Percentiles rank a stretch among this genome's conserved stretches.
Evolutionary conservation across 148 eudicot genomes (phyloP).

Genomic region (Rhododendron molle): DNA sequence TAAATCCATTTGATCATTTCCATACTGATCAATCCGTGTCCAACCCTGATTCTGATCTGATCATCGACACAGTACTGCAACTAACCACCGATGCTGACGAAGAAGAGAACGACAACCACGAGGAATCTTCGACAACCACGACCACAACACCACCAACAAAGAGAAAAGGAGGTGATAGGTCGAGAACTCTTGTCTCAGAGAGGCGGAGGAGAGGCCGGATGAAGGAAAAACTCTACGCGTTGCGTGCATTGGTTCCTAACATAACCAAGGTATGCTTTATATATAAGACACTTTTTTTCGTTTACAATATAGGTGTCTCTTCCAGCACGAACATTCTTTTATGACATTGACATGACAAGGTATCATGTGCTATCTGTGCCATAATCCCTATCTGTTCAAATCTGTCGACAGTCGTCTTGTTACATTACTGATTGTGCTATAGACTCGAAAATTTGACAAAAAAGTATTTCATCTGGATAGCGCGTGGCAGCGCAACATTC

Average conservation of each 20-base stretch:
- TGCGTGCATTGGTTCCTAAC: slow-evolving; percentile 90
- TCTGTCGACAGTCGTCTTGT: not conserved
- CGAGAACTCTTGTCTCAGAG: slow-evolving; percentile 76
- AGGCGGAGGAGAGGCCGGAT: slow-evolving; percentile 74
- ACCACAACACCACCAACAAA: not conserved
- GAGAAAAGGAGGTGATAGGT: slow-evolving; percentile 46
- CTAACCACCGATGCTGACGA: not conserved
- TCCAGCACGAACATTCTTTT: not conserved
- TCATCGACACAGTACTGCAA: not conserved
- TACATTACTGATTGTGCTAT: not conserved
- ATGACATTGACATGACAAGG: not conserved
- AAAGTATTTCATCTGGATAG: not conserved
- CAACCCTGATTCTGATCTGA: slow-evolving; percentile 4
- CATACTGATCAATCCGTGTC: not conserved
- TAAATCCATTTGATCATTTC: slow-evolving; percentile 5
- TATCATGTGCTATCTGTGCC: too few relatives aligned
- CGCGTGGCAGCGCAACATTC: too few relatives aligned
- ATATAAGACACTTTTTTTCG: not conserved
- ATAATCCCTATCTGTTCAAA: too few relatives aligned
- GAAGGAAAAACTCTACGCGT: slow-evolving; percentile 89
- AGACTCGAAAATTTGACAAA: too few relatives aligned
- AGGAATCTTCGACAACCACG: slow-evolving; percentile 25
- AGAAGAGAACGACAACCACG: slow-evolving; percentile 10
- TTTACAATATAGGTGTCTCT: not conserved
- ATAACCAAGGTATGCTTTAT: slow-evolving; percentile 64